A percentile compares a stretch with the other conserved stretches of the same genome.
Conservation (phyloP, 805 yeast genomes). For the Maudiozyma serrabonitensis region DNA sequence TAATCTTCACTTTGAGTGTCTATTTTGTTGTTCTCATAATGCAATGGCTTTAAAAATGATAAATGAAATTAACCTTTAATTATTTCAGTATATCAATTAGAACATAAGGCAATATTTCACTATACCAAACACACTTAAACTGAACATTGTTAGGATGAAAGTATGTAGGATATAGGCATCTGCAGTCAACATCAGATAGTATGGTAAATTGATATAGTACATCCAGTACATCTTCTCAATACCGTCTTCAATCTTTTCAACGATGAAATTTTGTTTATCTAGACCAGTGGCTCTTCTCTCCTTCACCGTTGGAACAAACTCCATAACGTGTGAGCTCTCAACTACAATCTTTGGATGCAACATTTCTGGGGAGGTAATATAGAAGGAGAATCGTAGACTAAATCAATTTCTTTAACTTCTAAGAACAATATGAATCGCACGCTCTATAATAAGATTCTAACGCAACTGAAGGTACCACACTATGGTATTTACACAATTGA, state of each 20-base stretch:
- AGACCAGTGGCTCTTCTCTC: conserved; percentile 9
- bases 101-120: conserved; percentile 22
- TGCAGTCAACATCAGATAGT: conserved; percentile 34
- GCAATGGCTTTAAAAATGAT: too few species aligned
- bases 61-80: neutral
- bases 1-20: too few species aligned
- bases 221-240: conserved; percentile 34
- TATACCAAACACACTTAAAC: conserved; percentile 33
- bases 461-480: too few species aligned
- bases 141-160: conserved; percentile 30
- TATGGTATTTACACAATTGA: too few species aligned
- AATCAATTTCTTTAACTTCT: too few species aligned
- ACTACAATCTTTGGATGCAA: neutral
- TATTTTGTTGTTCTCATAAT: too few species aligned
- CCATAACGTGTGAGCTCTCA: neutral
- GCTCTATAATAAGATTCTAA: too few species aligned
- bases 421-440: too few species aligned
- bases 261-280: conserved; percentile 6
- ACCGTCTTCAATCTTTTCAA: conserved; percentile 22
- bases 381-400: too few species aligned
- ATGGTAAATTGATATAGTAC: conserved; percentile 37
- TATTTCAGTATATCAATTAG: neutral
- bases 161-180: conserved; percentile 35
- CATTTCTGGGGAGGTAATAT: neutral
- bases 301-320: conserved; percentile 8